Percentiles rank a stretch among this genome's conserved stretches.
Conservation (phyloP, 2,329 filamentous ascomycete species). For the Fusarium begoniae region DNA sequence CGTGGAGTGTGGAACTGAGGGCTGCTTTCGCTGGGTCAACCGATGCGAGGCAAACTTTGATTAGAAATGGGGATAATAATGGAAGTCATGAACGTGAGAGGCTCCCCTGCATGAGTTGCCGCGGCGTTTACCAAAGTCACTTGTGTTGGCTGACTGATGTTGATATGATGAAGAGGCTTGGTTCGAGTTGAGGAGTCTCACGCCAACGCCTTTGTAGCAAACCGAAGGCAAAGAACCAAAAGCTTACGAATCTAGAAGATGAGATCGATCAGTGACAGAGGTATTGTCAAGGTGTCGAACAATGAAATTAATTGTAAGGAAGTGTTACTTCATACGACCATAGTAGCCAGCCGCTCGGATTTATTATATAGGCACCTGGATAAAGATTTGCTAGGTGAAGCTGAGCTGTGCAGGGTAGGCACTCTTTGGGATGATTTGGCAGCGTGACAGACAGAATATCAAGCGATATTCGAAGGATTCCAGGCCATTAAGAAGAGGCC, state of each 20-base stretch:
- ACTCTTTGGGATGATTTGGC: neutral
- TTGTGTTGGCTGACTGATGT: slow-evolving; percentile 3
- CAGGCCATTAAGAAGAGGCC: neutral
- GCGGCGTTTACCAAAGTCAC: neutral
- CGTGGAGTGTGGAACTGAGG: slow-evolving; percentile 39
- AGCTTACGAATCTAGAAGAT: slow-evolving; percentile 1
- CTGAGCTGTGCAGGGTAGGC: slow-evolving; percentile 23
- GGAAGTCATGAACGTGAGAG: neutral
- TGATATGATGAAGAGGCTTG: slow-evolving; percentile 7
- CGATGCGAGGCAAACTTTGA: slow-evolving; percentile 41
- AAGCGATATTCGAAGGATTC: neutral
- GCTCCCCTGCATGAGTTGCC: neutral
- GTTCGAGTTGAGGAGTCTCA: neutral
- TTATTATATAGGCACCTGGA: neutral
- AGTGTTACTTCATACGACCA: neutral
- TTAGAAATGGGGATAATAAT: slow-evolving; percentile 21
- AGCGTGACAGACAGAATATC: neutral
- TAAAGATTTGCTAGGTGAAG: neutral
- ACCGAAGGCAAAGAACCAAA: slow-evolving; percentile 1
- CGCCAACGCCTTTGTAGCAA: slow-evolving; percentile 10
- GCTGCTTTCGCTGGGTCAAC: slow-evolving; percentile 42
- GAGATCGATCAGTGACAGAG: slow-evolving; percentile 15
- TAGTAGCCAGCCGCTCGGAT: neutral
- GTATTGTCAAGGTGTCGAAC: neutral
- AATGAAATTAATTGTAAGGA: neutral